A percentile compares a stretch with the other conserved stretches of the same genome.
phyloP scores from a whole-genome alignment of 345 rosid species.

The Cochlearia excelsa region DNA sequence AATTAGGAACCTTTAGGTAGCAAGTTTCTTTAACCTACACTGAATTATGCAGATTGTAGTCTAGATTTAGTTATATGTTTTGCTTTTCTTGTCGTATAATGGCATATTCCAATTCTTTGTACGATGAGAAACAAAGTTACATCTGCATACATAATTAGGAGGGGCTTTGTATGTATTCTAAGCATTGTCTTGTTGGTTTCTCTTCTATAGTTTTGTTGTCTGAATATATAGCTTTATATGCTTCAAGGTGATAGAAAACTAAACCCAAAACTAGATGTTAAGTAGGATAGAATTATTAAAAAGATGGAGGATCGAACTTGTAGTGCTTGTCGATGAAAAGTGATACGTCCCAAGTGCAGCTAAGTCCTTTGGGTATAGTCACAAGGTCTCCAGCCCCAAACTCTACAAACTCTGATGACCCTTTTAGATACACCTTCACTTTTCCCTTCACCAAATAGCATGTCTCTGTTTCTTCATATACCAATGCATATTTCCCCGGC shows the following conservation, averaged over 20 bases:
- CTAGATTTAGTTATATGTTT: neutral
- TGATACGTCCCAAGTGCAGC: constrained; percentile 94
- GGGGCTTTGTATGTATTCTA: constrained; percentile 18
- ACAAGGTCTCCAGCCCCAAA: constrained; percentile 97
- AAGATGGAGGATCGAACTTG: constrained; percentile 67
- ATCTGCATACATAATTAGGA: constrained; percentile 23
- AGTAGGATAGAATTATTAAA: constrained; percentile 9
- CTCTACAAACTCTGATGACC: constrained; percentile 58
- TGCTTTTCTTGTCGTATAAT: constrained; percentile 5
- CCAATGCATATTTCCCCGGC: constrained; percentile 85
- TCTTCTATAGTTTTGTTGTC: constrained; percentile 17
- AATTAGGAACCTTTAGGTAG: constrained; percentile 11
- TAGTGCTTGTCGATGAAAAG: constrained; percentile 84
- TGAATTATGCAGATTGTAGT: constrained; percentile 8
- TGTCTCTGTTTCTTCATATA: constrained; percentile 85
- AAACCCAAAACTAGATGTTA: constrained; percentile 25
- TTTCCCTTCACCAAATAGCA: constrained; percentile 81
- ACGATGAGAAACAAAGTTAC: constrained; percentile 21
- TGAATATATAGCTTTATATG: constrained; percentile 23
- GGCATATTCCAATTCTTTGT: constrained; percentile 12
- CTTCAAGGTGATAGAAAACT: constrained; percentile 29
- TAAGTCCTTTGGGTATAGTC: constrained; percentile 77
- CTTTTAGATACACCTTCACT: constrained; percentile 69
- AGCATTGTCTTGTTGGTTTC: constrained; percentile 13
- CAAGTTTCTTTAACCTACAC: constrained; percentile 7